phyloP scores from a whole-genome alignment of 371 early-diverging fungal genomes.

The Mucor indicus region DNA sequence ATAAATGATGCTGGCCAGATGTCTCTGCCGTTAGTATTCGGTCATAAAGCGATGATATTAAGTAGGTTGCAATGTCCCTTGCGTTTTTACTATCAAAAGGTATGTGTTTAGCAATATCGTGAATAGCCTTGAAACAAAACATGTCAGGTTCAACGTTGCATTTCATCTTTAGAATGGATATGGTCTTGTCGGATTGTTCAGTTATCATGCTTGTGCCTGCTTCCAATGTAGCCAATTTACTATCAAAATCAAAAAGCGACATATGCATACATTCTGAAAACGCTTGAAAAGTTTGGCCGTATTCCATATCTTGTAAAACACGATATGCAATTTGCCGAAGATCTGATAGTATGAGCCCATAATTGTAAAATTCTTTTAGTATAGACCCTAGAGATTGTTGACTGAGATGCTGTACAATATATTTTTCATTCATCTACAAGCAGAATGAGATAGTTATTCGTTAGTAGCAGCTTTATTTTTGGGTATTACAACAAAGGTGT shows the following conservation, averaged over 20 bases:
- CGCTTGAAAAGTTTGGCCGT: constrained; percentile 41
- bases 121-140: constrained; percentile 11
- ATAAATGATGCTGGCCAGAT: constrained; percentile 10
- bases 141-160: constrained; percentile 2
- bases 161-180: constrained; percentile 19
- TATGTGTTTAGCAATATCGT: constrained; percentile 5
- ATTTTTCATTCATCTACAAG: constrained; percentile 9
- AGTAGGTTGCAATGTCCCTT: constrained; percentile 4
- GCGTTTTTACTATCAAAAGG: constrained; percentile 9
- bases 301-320: constrained; percentile 3
- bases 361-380: constrained; percentile 21
- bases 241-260: constrained; percentile 26
- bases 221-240: constrained; percentile 20
- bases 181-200: background rate
- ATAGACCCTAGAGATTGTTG: constrained; percentile 11
- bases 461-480: background rate
- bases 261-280: constrained; percentile 24
- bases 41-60: constrained; percentile 24
- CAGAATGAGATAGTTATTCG: background rate
- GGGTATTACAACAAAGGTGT: constrained; percentile 9
- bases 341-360: constrained; percentile 25
- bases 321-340: constrained; percentile 15
- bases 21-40: constrained; percentile 19
- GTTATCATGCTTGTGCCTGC: constrained; percentile 12
- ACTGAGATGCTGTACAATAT: constrained; percentile 17